Evolutionary conservation across 768 basidiomycete genomes (phyloP).

Genomic region (Phlebiopsis gigantea): DNA sequence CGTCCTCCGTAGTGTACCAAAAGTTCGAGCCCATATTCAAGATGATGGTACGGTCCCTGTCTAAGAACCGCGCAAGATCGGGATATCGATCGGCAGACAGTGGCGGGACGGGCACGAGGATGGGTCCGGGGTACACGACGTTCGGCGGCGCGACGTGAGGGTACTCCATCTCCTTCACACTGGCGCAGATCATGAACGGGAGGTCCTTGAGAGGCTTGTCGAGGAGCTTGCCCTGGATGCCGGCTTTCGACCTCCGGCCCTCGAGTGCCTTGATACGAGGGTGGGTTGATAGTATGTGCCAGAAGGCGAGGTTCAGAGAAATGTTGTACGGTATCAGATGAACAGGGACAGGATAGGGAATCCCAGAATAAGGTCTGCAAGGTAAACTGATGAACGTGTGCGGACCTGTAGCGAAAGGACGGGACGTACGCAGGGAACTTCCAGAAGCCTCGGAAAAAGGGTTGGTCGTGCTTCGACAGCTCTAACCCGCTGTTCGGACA

Average conservation of each 20-base stretch:
- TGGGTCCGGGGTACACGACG: constrained; percentile 11
- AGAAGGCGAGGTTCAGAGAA: constrained; percentile 6
- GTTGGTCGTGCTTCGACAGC: constrained; percentile 10
- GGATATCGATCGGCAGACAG: constrained; percentile 3
- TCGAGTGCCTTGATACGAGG: constrained; percentile 11
- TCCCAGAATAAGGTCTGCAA: constrained; percentile 8
- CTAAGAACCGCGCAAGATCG: constrained; percentile 9
- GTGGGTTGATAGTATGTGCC: constrained; percentile 6
- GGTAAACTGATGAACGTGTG: neutral
- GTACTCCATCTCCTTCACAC: constrained; percentile 12
- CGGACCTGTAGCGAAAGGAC: neutral
- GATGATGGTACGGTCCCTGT: constrained; percentile 7
- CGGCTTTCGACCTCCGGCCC: constrained; percentile 6
- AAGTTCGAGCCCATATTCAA: constrained; percentile 14
- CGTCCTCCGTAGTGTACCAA: constrained; percentile 10
- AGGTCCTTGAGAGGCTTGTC: constrained; percentile 6
- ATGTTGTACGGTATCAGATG: constrained; percentile 12
- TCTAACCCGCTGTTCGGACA: constrained; percentile 14
- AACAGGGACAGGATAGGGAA: constrained; percentile 12
- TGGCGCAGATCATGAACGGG: constrained; percentile 13
- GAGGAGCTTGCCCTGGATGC: constrained; percentile 10
- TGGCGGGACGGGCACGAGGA: constrained; percentile 5
- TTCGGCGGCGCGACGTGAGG: constrained; percentile 6
- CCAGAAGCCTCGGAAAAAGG: constrained; percentile 12
- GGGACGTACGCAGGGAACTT: constrained; percentile 14